Evolutionary conservation across 768 basidiomycete genomes (phyloP).

Genomic region (Cubamyces sp.): DNA sequence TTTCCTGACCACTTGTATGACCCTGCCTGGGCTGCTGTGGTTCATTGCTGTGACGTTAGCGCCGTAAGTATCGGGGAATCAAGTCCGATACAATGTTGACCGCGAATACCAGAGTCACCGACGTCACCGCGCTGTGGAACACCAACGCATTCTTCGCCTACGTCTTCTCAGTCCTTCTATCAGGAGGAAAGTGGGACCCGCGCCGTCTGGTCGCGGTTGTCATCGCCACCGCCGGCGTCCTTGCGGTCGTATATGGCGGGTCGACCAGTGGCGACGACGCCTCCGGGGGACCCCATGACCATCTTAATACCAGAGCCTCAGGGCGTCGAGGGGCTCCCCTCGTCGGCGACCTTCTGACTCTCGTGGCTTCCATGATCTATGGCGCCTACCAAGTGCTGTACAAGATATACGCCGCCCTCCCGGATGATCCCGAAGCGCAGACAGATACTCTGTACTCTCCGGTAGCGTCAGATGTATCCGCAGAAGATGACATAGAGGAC

Average conservation of each 20-base stretch:
- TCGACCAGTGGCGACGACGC: slow-evolving; percentile 10
- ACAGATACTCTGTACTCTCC: slow-evolving; percentile 49
- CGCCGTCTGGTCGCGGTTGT: slow-evolving; percentile 71
- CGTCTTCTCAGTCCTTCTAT: slow-evolving; percentile 76
- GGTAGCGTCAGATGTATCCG: slow-evolving; percentile 44
- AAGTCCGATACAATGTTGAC: slow-evolving; percentile 3
- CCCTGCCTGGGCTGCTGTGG: slow-evolving; percentile 72
- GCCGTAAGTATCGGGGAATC: slow-evolving; percentile 54
- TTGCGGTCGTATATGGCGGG: slow-evolving; percentile 84
- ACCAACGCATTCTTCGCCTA: slow-evolving; percentile 93
- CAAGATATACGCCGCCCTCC: slow-evolving; percentile 76
- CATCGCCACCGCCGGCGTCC: slow-evolving; percentile 80
- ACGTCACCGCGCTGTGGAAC: slow-evolving; percentile 84
- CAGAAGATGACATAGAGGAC: slow-evolving; percentile 28
- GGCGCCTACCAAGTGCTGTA: slow-evolving; percentile 85
- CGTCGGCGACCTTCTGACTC: slow-evolving; percentile 73
- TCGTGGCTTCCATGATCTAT: slow-evolving; percentile 71
- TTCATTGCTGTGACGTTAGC: slow-evolving; percentile 70
- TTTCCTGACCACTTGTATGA: slow-evolving; percentile 58
- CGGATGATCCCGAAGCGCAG: slow-evolving; percentile 60
- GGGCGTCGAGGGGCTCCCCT: slow-evolving; percentile 52
- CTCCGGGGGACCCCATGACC: slow-evolving; percentile 13
- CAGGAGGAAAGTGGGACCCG: slow-evolving; percentile 63
- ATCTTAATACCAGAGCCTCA: not conserved
- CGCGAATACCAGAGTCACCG: slow-evolving; percentile 59